These are phyloP conservation scores for Emergomyces africanus DNA, from an alignment of 2,329 filamentous ascomycete genomes.

Conservation along the genomic window DNA sequence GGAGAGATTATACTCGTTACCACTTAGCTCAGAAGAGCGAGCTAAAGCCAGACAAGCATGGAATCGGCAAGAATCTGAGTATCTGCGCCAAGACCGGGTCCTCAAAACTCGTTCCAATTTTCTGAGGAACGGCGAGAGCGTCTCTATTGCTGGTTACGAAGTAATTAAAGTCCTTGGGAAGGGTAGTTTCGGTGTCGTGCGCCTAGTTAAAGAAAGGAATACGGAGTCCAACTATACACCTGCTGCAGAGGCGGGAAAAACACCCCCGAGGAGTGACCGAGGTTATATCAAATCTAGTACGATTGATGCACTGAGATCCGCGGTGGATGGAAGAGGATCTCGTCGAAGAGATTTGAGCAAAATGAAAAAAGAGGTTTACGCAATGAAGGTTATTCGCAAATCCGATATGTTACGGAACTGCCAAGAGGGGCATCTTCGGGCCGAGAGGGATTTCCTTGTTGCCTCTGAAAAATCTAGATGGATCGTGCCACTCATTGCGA, in stretches of 20 bases:
- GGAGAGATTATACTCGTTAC: conserved; percentile 45
- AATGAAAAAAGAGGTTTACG: conserved; percentile 54
- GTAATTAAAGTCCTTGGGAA: conserved; percentile 73
- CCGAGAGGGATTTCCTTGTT: conserved; percentile 84
- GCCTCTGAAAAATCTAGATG: conserved; percentile 77
- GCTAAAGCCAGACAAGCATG: conserved; percentile 46
- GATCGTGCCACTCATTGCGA: conserved; percentile 77
- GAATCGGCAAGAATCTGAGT: conserved; percentile 53
- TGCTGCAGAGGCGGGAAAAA: conserved; percentile 9
- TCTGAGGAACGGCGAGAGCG: conserved; percentile 32
- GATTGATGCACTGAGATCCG: conserved; percentile 13
- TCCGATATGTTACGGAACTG: conserved; percentile 81
- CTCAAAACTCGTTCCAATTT: conserved; percentile 50
- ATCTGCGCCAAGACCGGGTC: conserved; percentile 59
- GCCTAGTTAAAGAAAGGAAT: conserved; percentile 60
- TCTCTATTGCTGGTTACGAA: conserved; percentile 57
- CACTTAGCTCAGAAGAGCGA: conserved; percentile 44
- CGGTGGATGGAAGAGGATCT: conserved; percentile 14
- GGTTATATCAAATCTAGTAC: conserved; percentile 9
- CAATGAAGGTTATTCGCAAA: conserved; percentile 96
- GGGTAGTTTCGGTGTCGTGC: conserved; percentile 88
- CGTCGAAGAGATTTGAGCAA: conserved; percentile 20
- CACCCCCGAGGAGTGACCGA: conserved; percentile 6
- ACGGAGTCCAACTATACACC: not conserved
- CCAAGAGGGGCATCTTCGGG: conserved; percentile 84